phyloP scores from a whole-genome alignment of 352 stramenopile genomes.

The Pythium aristosporum region DNA sequence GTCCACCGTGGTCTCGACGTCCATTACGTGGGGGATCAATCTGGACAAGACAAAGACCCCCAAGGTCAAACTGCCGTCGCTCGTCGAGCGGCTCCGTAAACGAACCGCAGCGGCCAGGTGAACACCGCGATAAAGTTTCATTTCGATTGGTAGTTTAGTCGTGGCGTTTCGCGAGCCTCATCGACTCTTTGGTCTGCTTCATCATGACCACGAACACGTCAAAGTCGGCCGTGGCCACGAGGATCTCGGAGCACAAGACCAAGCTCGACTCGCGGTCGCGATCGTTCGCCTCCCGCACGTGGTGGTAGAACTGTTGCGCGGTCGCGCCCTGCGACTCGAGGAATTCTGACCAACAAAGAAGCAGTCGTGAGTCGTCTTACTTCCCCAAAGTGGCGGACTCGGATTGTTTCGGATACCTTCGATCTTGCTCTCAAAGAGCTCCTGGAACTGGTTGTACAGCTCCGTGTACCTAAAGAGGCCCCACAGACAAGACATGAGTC shows the following conservation, averaged over 20 bases:
- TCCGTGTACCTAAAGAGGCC: conserved; percentile 55
- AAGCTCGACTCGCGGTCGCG: conserved; percentile 57
- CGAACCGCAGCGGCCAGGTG: conserved; percentile 59
- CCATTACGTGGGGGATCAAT: conserved; percentile 16
- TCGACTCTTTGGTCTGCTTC: conserved; percentile 74
- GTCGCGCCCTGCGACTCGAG: conserved; percentile 58
- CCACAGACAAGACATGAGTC: conserved; percentile 3
- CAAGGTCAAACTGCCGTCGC: conserved; percentile 68
- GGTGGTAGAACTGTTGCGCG: conserved; percentile 65
- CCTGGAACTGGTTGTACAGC: conserved; percentile 77
- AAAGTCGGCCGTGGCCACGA: conserved; percentile 76
- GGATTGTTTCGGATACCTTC: conserved; percentile 61
- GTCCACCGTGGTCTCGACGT: not conserved
- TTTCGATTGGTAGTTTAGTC: not conserved
- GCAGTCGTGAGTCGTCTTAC: too few relatives aligned
- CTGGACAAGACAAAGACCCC: conserved; percentile 49
- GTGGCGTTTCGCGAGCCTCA: conserved; percentile 47
- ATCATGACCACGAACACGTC: conserved; percentile 85
- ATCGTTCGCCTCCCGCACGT: conserved; percentile 57
- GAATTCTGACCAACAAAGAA: conserved; percentile 35
- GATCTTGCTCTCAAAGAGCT: conserved; percentile 75
- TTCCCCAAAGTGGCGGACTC: too few relatives aligned
- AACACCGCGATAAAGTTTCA: not conserved
- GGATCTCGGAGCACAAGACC: conserved; percentile 72
- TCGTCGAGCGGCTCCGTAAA: conserved; percentile 67